Evolutionary conservation across 306 rosid genomes (phyloP), one percentile per base, ranked within the genome.

Genomic region (Fragaria vesca): DNA sequence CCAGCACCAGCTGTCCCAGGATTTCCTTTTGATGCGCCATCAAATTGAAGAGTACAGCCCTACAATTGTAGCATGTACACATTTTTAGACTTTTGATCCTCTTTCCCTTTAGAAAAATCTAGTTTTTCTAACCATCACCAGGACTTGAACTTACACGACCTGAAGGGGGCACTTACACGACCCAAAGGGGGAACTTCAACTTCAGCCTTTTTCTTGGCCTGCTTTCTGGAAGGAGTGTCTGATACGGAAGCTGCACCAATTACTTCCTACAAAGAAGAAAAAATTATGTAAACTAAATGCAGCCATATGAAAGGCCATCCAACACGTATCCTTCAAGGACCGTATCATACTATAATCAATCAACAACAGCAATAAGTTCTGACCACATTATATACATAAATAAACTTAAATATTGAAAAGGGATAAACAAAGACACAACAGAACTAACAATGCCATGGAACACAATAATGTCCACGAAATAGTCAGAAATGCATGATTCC

Each of bases 1-100:
- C 97, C 97, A 2, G 97, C 96, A 75, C 99, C 99, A 81, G 99
- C 90, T 26, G 69, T 89, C 80, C 97, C 99, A 78, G 97, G 99
- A 87, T 95, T 95, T 81, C 97, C 99, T 75, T 86, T 93, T 18
- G 90, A 83, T 66, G 97, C 96, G 46, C 99, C 99, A 82, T 95
- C 99, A 74, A 95, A 95, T 62, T 78, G 47, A 79, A 95, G 89
- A 79, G 40, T 77, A 81, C 99, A 95, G 72, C 79, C 76, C 97
- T 92, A 77, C 67, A 81, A 54, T 78, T 77, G 50, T 71, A 85
- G 73, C 11, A 72, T 58, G 21, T 80, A 66, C 28, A 66, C 51
- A 66, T 46, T 6, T 8, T 43, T 30, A 57, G 62, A 2, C 28
- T 55, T 55, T 38, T 60, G 67, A 13, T 73, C 28, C 5, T 20